Evolutionary conservation across 495 filamentous ascomycete species (phyloP).

Genomic region (Aspergillus steynii): DNA sequence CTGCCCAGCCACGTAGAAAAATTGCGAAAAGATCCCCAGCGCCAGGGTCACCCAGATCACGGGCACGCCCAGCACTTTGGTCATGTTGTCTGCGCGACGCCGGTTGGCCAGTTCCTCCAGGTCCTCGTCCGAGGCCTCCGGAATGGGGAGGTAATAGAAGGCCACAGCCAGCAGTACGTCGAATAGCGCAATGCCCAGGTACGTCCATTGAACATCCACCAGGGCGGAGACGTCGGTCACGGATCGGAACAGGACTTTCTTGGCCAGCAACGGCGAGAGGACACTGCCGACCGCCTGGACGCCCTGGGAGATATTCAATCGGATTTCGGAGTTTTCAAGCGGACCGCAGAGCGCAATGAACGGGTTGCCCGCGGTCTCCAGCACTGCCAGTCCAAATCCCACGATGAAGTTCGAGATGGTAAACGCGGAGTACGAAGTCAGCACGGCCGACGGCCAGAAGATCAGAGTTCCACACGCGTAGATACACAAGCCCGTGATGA

Average conservation of each 20-base stretch:
- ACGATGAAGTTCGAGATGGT: constrained; percentile 68
- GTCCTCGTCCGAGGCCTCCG: constrained; percentile 67
- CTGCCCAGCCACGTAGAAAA: constrained; percentile 67
- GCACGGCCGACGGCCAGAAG: constrained; percentile 72
- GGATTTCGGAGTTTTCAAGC: constrained; percentile 62
- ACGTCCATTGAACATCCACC: constrained; percentile 70
- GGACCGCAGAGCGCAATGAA: constrained; percentile 71
- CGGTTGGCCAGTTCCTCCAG: constrained; percentile 56
- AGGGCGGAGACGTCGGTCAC: constrained; percentile 54
- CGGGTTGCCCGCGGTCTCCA: constrained; percentile 67
- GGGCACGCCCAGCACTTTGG: constrained; percentile 43
- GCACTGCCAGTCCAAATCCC: constrained; percentile 60
- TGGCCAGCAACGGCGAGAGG: constrained; percentile 60
- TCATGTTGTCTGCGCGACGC: constrained; percentile 50
- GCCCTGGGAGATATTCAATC: constrained; percentile 66
- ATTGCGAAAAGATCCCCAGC: constrained; percentile 59
- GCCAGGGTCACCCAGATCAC: constrained; percentile 59
- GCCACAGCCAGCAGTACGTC: constrained; percentile 62
- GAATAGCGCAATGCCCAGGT: constrained; percentile 67
- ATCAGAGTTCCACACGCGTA: constrained; percentile 66
- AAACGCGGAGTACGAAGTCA: constrained; percentile 66
- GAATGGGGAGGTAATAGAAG: constrained; percentile 66
- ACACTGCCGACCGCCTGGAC: constrained; percentile 68
- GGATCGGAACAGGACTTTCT: constrained; percentile 59
- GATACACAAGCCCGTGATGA: constrained; percentile 62